Evolutionary conservation across 2,329 filamentous ascomycete species (phyloP).

Genomic region (Knufia fluminis): DNA sequence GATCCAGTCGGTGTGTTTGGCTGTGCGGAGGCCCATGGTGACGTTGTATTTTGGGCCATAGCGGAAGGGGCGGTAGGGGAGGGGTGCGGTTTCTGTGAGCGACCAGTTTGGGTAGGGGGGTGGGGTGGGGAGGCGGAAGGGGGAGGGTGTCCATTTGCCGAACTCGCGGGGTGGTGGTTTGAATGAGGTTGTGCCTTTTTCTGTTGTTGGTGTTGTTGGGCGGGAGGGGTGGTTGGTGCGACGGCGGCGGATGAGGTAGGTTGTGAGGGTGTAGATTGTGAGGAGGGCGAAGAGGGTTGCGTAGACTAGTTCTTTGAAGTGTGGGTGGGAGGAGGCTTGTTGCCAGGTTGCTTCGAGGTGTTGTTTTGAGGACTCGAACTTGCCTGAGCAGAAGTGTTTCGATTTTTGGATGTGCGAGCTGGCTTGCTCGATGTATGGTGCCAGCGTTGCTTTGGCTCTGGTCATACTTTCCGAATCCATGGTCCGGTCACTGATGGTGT

Average conservation of each 20-base stretch:
- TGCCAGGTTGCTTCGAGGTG: background rate
- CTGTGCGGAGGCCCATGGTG: conserved; percentile 64
- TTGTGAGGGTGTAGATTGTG: background rate
- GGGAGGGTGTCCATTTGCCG: conserved; percentile 47
- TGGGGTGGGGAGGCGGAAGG: conserved; percentile 53
- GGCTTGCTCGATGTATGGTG: background rate
- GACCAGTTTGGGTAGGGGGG: conserved; percentile 60
- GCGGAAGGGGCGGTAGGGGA: conserved; percentile 70
- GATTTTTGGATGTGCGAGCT: background rate
- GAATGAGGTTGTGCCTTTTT: conserved; percentile 11
- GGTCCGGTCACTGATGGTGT: background rate
- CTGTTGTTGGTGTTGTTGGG: conserved; percentile 8
- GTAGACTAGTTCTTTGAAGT: conserved; percentile 5
- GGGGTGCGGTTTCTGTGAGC: conserved; percentile 57
- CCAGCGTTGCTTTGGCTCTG: background rate
- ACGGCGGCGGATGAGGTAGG: background rate
- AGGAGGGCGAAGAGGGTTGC: background rate
- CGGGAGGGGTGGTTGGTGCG: background rate
- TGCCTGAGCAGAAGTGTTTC: background rate
- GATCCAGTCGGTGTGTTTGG: conserved; percentile 64
- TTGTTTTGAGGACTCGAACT: background rate
- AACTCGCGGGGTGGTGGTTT: conserved; percentile 14
- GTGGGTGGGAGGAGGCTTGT: background rate
- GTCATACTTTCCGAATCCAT: background rate
- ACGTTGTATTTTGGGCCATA: conserved; percentile 68